Percentiles rank a stretch among this genome's conserved stretches.
phyloP scores from a whole-genome alignment of 164 flowering plant genomes.

The Echeveria elegans region DNA sequence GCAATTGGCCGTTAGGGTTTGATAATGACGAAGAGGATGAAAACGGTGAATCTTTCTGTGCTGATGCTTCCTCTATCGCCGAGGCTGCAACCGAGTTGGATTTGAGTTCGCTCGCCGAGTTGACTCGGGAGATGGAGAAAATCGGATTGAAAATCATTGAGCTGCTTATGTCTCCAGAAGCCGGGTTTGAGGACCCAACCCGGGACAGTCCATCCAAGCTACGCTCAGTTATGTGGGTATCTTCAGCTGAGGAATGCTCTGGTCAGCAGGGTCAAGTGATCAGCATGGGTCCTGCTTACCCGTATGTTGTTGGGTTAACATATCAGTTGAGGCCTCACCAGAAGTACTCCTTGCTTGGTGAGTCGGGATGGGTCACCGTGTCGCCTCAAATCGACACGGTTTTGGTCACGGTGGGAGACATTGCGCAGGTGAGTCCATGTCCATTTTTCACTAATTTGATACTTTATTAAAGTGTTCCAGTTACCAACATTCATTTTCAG shows the following conservation, averaged over 20 bases:
- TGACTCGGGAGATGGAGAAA: slow-evolving; percentile 42
- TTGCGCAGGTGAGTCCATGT: slow-evolving; percentile 51
- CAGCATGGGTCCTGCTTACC: slow-evolving; percentile 40
- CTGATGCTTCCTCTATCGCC: slow-evolving; percentile 27
- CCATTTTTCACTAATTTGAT: neutral
- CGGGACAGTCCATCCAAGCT: slow-evolving; percentile 20
- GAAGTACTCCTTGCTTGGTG: slow-evolving; percentile 42
- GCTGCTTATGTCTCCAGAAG: slow-evolving; percentile 22
- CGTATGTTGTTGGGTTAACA: slow-evolving; percentile 53
- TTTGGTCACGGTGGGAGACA: slow-evolving; percentile 71
- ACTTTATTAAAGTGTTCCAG: neutral
- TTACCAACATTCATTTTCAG: neutral
- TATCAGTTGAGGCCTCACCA: slow-evolving; percentile 36
- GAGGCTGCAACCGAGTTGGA: slow-evolving; percentile 27
- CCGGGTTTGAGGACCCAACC: slow-evolving; percentile 47
- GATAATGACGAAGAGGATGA: slow-evolving; percentile 26
- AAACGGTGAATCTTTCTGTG: slow-evolving; percentile 39
- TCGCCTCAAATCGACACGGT: slow-evolving; percentile 44
- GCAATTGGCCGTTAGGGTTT: slow-evolving; percentile 57
- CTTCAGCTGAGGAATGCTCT: slow-evolving; percentile 19
- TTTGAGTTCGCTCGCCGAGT: slow-evolving; percentile 28
- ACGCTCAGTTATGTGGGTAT: slow-evolving; percentile 51
- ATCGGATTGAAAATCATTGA: slow-evolving; percentile 42
- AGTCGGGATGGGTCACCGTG: slow-evolving; percentile 66
- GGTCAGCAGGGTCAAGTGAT: slow-evolving; percentile 16